Evolutionary conservation across 257 asterid genomes (phyloP).

Genomic region (Rauvolfia tetraphylla): DNA sequence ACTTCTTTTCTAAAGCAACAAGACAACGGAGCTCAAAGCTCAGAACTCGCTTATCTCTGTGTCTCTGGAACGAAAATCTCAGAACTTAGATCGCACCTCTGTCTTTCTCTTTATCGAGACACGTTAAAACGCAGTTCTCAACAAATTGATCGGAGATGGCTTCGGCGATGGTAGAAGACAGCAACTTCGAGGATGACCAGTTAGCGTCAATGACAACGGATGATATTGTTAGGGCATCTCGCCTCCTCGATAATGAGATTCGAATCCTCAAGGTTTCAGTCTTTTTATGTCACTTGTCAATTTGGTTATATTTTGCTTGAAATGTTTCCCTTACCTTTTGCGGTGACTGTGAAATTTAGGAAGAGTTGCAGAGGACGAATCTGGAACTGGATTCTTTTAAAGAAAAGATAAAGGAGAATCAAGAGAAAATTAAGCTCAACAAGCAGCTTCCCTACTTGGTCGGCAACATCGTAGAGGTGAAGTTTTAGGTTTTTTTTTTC

Average conservation of each 20-base stretch:
- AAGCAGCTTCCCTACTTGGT: slow-evolving; percentile 91
- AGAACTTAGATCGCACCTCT: too few species aligned
- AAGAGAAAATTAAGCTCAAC: slow-evolving; percentile 80
- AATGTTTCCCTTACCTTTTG: background rate
- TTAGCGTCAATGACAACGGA: slow-evolving; percentile 74
- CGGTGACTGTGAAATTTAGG: slow-evolving; percentile 37
- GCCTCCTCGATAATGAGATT: slow-evolving; percentile 81
- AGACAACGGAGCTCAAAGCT: background rate
- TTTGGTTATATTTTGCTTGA: background rate
- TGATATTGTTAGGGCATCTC: slow-evolving; percentile 78
- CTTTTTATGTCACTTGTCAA: background rate
- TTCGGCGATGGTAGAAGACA: slow-evolving; percentile 80
- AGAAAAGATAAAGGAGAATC: slow-evolving; percentile 85
- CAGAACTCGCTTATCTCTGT: background rate
- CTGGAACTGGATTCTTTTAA: slow-evolving; percentile 70
- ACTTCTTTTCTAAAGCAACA: background rate
- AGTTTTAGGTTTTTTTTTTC: background rate
- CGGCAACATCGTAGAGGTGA: slow-evolving; percentile 87
- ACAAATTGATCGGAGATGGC: slow-evolving; percentile 45
- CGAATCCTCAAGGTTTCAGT: slow-evolving; percentile 63
- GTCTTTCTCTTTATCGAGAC: too few species aligned
- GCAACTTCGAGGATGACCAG: slow-evolving; percentile 73
- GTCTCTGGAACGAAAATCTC: too few species aligned
- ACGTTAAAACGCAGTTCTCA: too few species aligned
- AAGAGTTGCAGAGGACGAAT: slow-evolving; percentile 79